Percentiles rank a stretch among this genome's conserved stretches.
Evolutionary conservation across 352 stramenopile species (phyloP).

Genomic region (Phytophthora boehmeriae): DNA sequence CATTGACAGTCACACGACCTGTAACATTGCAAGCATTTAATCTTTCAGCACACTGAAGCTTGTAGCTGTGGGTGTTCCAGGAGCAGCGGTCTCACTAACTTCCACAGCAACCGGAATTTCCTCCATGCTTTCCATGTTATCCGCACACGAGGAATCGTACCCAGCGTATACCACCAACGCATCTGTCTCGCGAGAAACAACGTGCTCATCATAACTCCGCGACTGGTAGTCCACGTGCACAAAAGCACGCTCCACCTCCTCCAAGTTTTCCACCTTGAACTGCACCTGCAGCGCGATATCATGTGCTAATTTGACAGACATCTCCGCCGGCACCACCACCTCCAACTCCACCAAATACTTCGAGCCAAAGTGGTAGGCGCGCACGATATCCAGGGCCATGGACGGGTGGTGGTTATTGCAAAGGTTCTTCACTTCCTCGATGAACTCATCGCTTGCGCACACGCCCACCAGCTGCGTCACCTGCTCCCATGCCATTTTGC

Average conservation of each 20-base stretch:
- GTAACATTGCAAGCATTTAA: slow-evolving; percentile 10
- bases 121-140: slow-evolving; percentile 26
- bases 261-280: slow-evolving; percentile 92
- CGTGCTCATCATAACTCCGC: slow-evolving; percentile 76
- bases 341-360: slow-evolving; percentile 96
- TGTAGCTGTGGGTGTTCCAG: slow-evolving; percentile 29
- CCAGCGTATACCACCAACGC: slow-evolving; percentile 55
- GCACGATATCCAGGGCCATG: slow-evolving; percentile 90
- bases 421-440: slow-evolving; percentile 86
- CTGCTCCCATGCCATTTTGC: slow-evolving; percentile 91
- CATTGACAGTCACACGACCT: too few species aligned
- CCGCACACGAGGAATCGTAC: slow-evolving; percentile 19
- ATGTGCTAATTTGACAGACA: slow-evolving; percentile 91
- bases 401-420: slow-evolving; percentile 69
- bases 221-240: slow-evolving; percentile 95
- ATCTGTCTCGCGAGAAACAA: slow-evolving; percentile 59
- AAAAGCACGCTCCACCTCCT: slow-evolving; percentile 94
- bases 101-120: slow-evolving; percentile 29
- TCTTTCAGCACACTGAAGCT: slow-evolving; percentile 28
- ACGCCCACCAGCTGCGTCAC: slow-evolving; percentile 84
- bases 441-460: slow-evolving; percentile 83
- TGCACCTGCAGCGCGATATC: slow-evolving; percentile 95
- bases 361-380: slow-evolving; percentile 93
- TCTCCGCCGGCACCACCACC: slow-evolving; percentile 90
- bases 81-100: slow-evolving; percentile 28